Conservation (phyloP, 2,329 filamentous ascomycete species). For the Sporothrix variecibatus region DNA sequence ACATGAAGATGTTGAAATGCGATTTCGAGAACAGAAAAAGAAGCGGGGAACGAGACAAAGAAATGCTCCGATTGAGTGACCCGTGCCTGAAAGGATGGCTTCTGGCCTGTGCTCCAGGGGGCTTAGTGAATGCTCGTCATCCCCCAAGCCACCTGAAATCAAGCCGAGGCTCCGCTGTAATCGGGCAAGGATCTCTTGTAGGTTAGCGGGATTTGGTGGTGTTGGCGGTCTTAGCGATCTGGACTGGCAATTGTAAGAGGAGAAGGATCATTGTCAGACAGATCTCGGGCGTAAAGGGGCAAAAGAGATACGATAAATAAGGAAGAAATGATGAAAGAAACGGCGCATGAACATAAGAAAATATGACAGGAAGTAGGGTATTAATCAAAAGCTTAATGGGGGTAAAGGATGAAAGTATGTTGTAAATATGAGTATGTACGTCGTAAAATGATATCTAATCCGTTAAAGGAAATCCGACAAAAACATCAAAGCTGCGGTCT, state of each 20-base stretch:
- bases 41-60: not conserved
- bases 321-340: too few species aligned
- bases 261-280: not conserved
- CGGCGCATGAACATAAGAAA: too few species aligned
- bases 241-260: not conserved
- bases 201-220: not conserved
- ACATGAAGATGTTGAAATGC: not conserved
- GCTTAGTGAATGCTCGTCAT: not conserved
- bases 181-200: not conserved
- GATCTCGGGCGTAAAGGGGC: not conserved
- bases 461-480: too few species aligned
- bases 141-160: not conserved
- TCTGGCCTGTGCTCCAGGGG: not conserved
- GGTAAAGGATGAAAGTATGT: too few species aligned
- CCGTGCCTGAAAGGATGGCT: too few species aligned
- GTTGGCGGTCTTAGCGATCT: not conserved
- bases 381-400: too few species aligned
- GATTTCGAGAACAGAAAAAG: not conserved
- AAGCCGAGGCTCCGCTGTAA: not conserved
- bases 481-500: not conserved
- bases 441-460: too few species aligned
- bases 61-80: not conserved
- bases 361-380: too few species aligned
- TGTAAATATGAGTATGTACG: too few species aligned
- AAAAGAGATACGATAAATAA: too few species aligned